These are phyloP conservation scores for Maudiozyma turicensis DNA, from an alignment of 805 yeast species.

Conservation along the genomic window DNA sequence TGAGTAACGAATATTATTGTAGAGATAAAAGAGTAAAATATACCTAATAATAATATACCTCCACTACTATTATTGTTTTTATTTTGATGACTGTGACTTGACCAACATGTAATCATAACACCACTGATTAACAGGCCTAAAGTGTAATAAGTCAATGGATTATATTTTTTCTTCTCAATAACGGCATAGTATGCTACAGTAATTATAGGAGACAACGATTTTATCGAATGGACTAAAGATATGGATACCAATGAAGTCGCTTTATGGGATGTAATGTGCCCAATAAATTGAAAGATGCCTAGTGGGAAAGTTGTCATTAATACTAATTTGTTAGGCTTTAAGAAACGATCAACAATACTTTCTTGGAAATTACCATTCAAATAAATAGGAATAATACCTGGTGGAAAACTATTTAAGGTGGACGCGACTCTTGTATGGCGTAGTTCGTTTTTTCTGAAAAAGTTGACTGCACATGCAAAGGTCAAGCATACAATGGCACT, in stretches of 20 bases:
- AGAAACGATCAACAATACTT: conserved; percentile 31
- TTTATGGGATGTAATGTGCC: conserved; percentile 84
- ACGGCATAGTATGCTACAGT: conserved; percentile 74
- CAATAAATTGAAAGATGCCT: conserved; percentile 89
- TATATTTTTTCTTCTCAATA: conserved; percentile 49
- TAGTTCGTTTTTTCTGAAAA: conserved; percentile 35
- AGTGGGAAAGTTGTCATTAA: conserved; percentile 73
- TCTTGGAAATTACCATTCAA: conserved; percentile 25
- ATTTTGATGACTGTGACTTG: conserved; percentile 22
- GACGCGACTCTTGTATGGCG: conserved; percentile 9
- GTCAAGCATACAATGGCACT: conserved; percentile 53
- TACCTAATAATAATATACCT: conserved; percentile 23
- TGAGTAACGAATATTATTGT: conserved; percentile 63
- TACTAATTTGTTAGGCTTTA: conserved; percentile 45
- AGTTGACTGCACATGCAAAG: conserved; percentile 34
- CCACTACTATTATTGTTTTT: conserved; percentile 4
- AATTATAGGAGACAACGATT: conserved; percentile 81
- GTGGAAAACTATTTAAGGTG: conserved; percentile 21
- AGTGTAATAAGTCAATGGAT: conserved; percentile 61
- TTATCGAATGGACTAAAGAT: conserved; percentile 89
- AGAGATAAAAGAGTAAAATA: conserved; percentile 33
- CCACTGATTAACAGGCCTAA: conserved; percentile 73
- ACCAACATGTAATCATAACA: conserved; percentile 70
- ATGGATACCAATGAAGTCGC: conserved; percentile 91
- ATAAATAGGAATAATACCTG: conserved; percentile 28